Evolutionary conservation across 208 protist genomes (phyloP).

Genomic region (Trypanosoma platydactyli): DNA sequence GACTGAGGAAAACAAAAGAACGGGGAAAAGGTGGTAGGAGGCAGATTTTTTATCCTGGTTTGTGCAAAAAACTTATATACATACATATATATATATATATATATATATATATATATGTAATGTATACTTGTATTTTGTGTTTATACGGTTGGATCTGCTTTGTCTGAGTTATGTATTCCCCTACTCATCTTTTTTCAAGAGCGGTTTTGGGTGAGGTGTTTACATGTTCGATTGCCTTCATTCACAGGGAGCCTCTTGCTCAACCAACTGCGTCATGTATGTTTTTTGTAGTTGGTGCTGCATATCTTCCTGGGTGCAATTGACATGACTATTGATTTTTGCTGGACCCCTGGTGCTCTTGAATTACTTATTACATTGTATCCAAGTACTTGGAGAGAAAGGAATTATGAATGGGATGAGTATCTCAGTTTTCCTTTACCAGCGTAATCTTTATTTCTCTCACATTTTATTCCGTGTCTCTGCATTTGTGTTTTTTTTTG

Average conservation of each 20-base stretch:
- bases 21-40: background rate
- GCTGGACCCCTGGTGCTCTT: background rate
- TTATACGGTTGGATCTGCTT: background rate
- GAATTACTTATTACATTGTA: conserved; percentile 6
- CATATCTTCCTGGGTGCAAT: background rate
- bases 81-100: conserved; percentile 5
- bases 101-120: background rate
- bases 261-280: background rate
- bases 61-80: background rate
- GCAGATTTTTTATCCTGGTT: background rate
- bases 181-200: background rate
- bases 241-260: conserved; percentile 1
- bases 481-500: no score
- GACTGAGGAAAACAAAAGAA: background rate
- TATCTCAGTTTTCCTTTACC: background rate
- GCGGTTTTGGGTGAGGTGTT: background rate
- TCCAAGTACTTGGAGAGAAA: background rate
- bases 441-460: no score
- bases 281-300: background rate
- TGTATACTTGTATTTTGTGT: no score
- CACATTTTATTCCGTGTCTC: no score
- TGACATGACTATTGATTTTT: conserved; percentile 1
- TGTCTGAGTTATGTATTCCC: background rate
- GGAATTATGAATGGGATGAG: background rate
- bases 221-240: background rate